A percentile compares a stretch with the other conserved stretches of the same genome.
Evolutionary conservation across 148 eudicot genomes (phyloP).

Genomic region (Rhododendron henanense): DNA sequence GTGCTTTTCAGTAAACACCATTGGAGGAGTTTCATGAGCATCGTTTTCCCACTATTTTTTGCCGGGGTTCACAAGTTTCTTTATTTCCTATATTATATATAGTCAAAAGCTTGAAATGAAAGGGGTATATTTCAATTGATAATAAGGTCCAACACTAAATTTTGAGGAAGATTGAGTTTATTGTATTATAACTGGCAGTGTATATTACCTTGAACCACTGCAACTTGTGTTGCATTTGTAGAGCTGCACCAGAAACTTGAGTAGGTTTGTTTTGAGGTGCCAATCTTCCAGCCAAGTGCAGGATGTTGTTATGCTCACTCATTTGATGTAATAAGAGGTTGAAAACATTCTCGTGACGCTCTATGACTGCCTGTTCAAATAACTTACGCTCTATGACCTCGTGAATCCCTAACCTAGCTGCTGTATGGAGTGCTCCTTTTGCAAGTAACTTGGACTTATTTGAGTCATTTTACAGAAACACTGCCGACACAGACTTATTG

Average conservation of each 20-base stretch:
- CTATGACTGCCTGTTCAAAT: slow-evolving; percentile 27
- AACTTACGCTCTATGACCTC: not conserved
- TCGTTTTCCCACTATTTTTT: not conserved
- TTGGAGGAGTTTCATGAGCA: not conserved
- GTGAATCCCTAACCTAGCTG: no score
- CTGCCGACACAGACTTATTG: no score
- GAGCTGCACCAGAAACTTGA: slow-evolving; percentile 18
- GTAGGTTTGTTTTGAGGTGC: slow-evolving; percentile 17
- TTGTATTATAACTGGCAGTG: slow-evolving; percentile 7
- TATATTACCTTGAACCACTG: no score
- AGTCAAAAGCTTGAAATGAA: no score
- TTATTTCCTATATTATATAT: not conserved
- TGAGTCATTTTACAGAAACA: no score
- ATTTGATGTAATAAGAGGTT: slow-evolving; percentile 19
- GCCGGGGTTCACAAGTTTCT: not conserved
- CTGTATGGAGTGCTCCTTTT: no score
- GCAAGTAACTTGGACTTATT: no score
- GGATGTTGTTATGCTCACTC: slow-evolving; percentile 21
- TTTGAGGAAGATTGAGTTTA: no score
- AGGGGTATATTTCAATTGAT: no score
- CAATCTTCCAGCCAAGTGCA: slow-evolving; percentile 21
- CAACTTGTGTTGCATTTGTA: slow-evolving; percentile 21
- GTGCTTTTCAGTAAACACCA: not conserved
- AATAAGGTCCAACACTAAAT: no score
- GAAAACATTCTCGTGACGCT: slow-evolving; percentile 26